A percentile compares a stretch with the other conserved stretches of the same genome.
phyloP scores from a whole-genome alignment of 1,284 basidiomycete genomes.

The Apiotrichum laibachii region DNA sequence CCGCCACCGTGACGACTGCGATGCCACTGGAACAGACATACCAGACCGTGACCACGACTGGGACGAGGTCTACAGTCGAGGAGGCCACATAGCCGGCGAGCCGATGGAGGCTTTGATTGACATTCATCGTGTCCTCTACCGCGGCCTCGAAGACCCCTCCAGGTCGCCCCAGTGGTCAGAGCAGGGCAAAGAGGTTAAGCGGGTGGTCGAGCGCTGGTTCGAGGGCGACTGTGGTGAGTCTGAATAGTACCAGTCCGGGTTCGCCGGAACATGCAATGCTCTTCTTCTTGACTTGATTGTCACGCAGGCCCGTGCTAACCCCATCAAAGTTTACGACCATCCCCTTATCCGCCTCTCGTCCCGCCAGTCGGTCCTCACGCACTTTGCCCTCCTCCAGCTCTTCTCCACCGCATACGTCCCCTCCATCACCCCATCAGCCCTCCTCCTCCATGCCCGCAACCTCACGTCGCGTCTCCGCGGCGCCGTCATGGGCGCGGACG shows the following conservation, averaged over 20 bases:
- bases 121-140: slow-evolving; percentile 45
- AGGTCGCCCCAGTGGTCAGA: slow-evolving; percentile 25
- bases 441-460: slow-evolving; percentile 28
- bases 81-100: slow-evolving; percentile 11
- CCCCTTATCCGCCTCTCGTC: slow-evolving; percentile 36
- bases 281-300: not conserved
- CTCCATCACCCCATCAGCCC: slow-evolving; percentile 25
- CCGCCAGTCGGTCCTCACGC: slow-evolving; percentile 34
- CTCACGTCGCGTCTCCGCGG: slow-evolving; percentile 20
- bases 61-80: slow-evolving; percentile 11
- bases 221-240: slow-evolving; percentile 44
- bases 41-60: slow-evolving; percentile 2
- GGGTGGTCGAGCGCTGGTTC: slow-evolving; percentile 43
- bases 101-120: slow-evolving; percentile 43
- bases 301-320: slow-evolving; percentile 15
- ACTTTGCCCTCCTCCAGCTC: slow-evolving; percentile 39
- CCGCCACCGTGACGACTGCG: slow-evolving; percentile 1
- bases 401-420: slow-evolving; percentile 34
- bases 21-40: not conserved
- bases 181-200: slow-evolving; percentile 32
- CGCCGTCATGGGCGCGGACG: slow-evolving; percentile 18
- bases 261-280: too few relatives aligned
- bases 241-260: not conserved
- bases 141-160: slow-evolving; percentile 32
- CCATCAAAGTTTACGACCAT: slow-evolving; percentile 40